Conservation (phyloP, 768 basidiomycete species). For the Panus rudis region DNA sequence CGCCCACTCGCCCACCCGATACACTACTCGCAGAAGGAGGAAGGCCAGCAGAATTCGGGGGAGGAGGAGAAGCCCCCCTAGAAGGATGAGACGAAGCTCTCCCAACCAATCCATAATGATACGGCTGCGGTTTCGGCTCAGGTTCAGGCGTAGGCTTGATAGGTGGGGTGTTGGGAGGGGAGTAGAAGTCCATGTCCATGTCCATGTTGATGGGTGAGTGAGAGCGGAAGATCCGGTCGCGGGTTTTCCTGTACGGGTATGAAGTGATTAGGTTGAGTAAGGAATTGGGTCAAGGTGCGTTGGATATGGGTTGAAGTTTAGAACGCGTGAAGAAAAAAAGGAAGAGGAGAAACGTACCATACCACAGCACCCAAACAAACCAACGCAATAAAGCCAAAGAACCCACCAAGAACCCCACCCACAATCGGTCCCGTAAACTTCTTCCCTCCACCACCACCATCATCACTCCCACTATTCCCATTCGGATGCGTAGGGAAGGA, state of each 20-base stretch:
- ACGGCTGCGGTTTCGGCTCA: constrained; percentile 44
- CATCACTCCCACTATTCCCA: constrained; percentile 8
- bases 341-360: constrained; percentile 31
- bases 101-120: constrained; percentile 59
- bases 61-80: too few relatives aligned
- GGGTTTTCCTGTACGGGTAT: too few relatives aligned
- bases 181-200: not conserved
- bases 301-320: not conserved
- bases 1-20: too few relatives aligned
- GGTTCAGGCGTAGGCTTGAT: constrained; percentile 1
- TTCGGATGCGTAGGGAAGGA: constrained; percentile 10
- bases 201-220: too few relatives aligned
- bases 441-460: constrained; percentile 7
- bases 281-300: not conserved
- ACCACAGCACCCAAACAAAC: constrained; percentile 43
- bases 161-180: constrained; percentile 2
- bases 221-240: too few relatives aligned
- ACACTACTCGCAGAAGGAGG: too few relatives aligned
- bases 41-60: too few relatives aligned
- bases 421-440: constrained; percentile 39
- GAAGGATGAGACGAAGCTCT: too few relatives aligned
- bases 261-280: too few relatives aligned
- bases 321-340: constrained; percentile 3
- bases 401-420: constrained; percentile 49
- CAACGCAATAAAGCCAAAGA: constrained; percentile 41